These are phyloP conservation scores for Colletotrichum sp. DNA, from an alignment of 2,329 filamentous ascomycete species.

Conservation along the genomic window DNA sequence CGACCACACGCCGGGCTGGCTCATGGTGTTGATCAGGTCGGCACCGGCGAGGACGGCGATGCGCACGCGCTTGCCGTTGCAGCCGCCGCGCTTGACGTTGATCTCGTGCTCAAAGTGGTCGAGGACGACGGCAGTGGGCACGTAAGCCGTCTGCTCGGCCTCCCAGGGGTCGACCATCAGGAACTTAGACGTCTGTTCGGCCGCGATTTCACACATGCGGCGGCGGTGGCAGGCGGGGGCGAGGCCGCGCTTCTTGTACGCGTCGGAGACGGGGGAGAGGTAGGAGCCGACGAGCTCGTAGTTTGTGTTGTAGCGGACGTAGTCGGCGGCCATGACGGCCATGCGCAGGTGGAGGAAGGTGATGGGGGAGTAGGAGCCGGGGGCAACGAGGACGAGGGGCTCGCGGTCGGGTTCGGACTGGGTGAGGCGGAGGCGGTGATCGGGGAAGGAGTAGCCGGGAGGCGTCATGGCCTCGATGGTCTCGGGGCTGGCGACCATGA, in stretches of 20 bases:
- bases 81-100: slow-evolving; percentile 79
- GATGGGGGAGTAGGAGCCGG: slow-evolving; percentile 75
- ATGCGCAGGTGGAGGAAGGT: slow-evolving; percentile 82
- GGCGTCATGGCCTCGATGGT: slow-evolving; percentile 23
- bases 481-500: slow-evolving; percentile 20
- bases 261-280: slow-evolving; percentile 72
- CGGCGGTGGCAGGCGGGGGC: slow-evolving; percentile 76
- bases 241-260: slow-evolving; percentile 80
- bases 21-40: slow-evolving; percentile 78
- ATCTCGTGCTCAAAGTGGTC: slow-evolving; percentile 93
- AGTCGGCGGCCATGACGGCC: slow-evolving; percentile 88
- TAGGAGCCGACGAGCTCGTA: slow-evolving; percentile 91
- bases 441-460: slow-evolving; percentile 63
- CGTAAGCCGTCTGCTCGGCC: slow-evolving; percentile 82
- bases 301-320: slow-evolving; percentile 70
- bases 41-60: slow-evolving; percentile 85
- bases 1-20: slow-evolving; percentile 78
- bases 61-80: slow-evolving; percentile 70
- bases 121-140: slow-evolving; percentile 86
- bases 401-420: slow-evolving; percentile 61
- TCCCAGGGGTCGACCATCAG: slow-evolving; percentile 91
- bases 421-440: slow-evolving; percentile 60
- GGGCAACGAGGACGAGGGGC: slow-evolving; percentile 72
- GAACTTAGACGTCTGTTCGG: slow-evolving; percentile 76
- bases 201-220: slow-evolving; percentile 86